Percentiles rank a stretch among this genome's conserved stretches.
Evolutionary conservation across 2,329 filamentous ascomycete species (phyloP).

Genomic region (Fusarium palustre): DNA sequence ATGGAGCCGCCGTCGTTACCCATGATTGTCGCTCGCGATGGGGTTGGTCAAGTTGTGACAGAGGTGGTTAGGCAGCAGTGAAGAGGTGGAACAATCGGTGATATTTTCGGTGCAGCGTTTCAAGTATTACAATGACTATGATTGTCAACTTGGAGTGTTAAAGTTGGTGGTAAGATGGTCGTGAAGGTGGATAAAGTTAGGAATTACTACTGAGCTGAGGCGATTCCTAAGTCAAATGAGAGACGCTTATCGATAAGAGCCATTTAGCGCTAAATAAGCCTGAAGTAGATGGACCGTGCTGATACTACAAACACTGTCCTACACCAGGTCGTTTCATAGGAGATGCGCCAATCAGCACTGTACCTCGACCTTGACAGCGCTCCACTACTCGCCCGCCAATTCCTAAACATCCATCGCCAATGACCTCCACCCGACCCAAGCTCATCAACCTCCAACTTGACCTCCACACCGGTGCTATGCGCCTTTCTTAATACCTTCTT

Average conservation of each 20-base stretch:
- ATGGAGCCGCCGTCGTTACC: slow-evolving; percentile 98
- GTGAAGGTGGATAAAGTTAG: slow-evolving; percentile 16
- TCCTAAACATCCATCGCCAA: slow-evolving; percentile 41
- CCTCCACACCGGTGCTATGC: slow-evolving; percentile 43
- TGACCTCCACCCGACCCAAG: slow-evolving; percentile 44
- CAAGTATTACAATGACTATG: accelerated
- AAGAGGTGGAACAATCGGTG: not conserved
- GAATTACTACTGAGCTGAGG: slow-evolving; percentile 17
- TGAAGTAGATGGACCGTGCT: not conserved
- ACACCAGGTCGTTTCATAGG: accelerated
- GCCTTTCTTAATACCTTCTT: slow-evolving; percentile 36
- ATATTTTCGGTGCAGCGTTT: not conserved
- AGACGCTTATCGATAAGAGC: slow-evolving; percentile 43
- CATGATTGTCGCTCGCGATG: slow-evolving; percentile 66
- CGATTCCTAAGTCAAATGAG: slow-evolving; percentile 38
- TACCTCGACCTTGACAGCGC: slow-evolving; percentile 18
- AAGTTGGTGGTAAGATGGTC: not conserved
- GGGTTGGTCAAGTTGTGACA: not conserved
- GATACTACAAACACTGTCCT: accelerated
- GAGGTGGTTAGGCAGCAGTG: not conserved
- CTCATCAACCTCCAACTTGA: slow-evolving; percentile 40
- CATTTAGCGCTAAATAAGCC: not conserved
- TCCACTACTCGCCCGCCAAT: slow-evolving; percentile 34
- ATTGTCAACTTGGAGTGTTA: too few relatives aligned
- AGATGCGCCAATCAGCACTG: slow-evolving; percentile 24